Evolutionary conservation across 2,329 filamentous ascomycete genomes (phyloP).

Genomic region (Verticillium nonalfalfae): DNA sequence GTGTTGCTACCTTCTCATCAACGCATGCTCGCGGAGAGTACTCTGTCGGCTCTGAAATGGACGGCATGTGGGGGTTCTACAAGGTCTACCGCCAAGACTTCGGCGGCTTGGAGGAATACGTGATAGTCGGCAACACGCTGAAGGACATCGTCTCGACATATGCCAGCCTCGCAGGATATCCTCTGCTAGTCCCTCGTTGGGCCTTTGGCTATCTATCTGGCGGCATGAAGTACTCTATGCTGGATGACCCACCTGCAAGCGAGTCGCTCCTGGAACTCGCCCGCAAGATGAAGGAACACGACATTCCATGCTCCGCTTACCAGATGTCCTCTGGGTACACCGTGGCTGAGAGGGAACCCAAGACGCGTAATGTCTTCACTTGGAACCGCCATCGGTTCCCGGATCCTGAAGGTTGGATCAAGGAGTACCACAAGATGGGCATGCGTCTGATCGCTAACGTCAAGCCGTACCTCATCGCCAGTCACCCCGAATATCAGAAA

Average conservation of each 20-base stretch:
- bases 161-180: conserved; percentile 62
- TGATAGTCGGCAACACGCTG: conserved; percentile 59
- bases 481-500: conserved; percentile 59
- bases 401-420: conserved; percentile 57
- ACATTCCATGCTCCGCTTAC: conserved; percentile 64
- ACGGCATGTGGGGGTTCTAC: conserved; percentile 69
- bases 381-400: conserved; percentile 69
- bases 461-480: conserved; percentile 64
- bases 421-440: conserved; percentile 55
- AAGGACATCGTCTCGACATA: conserved; percentile 61
- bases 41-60: conserved; percentile 65
- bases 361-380: conserved; percentile 64
- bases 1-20: conserved; percentile 62
- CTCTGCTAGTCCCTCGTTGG: conserved; percentile 62
- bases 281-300: conserved; percentile 53
- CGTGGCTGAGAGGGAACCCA: conserved; percentile 58
- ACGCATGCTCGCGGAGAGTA: conserved; percentile 59
- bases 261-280: conserved; percentile 57
- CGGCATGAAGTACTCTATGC: conserved; percentile 48
- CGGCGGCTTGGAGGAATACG: conserved; percentile 66
- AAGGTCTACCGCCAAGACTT: conserved; percentile 69
- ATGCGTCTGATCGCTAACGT: conserved; percentile 66
- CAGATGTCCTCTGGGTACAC: conserved; percentile 72
- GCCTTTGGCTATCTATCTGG: conserved; percentile 68
- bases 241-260: conserved; percentile 43